A percentile compares a stretch with the other conserved stretches of the same genome.
Evolutionary conservation across 495 filamentous ascomycete genomes (phyloP).

Genomic region (Aspergillus sparsus): DNA sequence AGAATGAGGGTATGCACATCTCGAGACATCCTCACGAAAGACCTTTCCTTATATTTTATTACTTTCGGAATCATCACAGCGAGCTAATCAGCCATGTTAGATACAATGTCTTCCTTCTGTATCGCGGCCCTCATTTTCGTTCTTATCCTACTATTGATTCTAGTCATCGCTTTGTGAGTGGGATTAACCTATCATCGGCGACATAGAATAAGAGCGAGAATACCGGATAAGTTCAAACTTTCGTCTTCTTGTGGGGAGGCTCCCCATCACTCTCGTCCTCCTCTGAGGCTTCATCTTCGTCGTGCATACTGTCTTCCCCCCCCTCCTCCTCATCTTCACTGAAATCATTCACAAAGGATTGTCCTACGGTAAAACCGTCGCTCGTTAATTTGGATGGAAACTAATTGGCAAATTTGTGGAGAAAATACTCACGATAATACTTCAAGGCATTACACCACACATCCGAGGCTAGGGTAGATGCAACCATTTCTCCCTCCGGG

Average conservation of each 20-base stretch:
- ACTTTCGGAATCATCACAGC: neutral
- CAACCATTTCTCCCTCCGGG: constrained; percentile 75
- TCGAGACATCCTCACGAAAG: neutral
- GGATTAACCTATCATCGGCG: neutral
- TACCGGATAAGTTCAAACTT: constrained; percentile 33
- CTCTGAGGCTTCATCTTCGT: constrained; percentile 31
- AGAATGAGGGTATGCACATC: constrained; percentile 76
- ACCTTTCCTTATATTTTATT: constrained; percentile 13
- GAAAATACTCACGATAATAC: constrained; percentile 74
- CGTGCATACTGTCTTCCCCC: constrained; percentile 33
- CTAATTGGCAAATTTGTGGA: neutral
- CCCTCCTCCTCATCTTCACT: constrained; percentile 27
- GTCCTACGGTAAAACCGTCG: constrained; percentile 11
- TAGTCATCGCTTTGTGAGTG: constrained; percentile 61
- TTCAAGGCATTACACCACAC: constrained; percentile 84
- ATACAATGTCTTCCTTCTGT: constrained; percentile 86
- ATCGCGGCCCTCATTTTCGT: constrained; percentile 84
- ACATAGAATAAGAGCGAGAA: constrained; percentile 2
- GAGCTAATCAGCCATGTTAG: constrained; percentile 49
- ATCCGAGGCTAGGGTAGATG: constrained; percentile 78
- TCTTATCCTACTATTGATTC: constrained; percentile 78
- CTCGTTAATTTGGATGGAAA: neutral
- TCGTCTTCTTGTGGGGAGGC: constrained; percentile 48
- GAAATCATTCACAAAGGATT: constrained; percentile 35
- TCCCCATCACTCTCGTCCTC: no score